Evolutionary conservation across 2,329 filamentous ascomycete species (phyloP), one percentile per base, ranked within the genome.

Genomic region (Diaporthe sp.): DNA sequence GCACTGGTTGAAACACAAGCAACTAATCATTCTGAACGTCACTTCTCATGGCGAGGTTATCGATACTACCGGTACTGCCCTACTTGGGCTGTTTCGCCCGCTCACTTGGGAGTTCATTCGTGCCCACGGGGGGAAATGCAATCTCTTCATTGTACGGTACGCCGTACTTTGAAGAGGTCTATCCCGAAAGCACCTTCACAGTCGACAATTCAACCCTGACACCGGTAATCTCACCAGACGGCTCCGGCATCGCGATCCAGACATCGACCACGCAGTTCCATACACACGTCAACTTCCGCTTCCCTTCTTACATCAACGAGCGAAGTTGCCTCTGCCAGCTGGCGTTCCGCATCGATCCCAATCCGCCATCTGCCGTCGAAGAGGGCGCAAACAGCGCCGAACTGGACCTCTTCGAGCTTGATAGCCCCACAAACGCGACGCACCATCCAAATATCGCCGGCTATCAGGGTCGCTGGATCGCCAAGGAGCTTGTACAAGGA

Each of bases 281-380:
- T 8, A 60, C 19, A 12, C 31, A 60, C 2, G 19, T 60, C 8
- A 37, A 60, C 57, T 60, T 60, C 22, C 31, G 57, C 2, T 60
- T 60, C 17, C 57, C 57, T 1, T 6, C 31, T 1, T 60, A 60
- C 12, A 60, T 60, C 10, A 60, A 60, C 19, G 10, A 39, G 19
- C 7, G 10, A 7, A 39, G 22, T 2, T 60, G 22, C 57, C 31
- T 60, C 19, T 60, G 31, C 57, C 31, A 60, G 22, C 57, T 60
- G 3, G 12, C 31, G 0, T 60, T 39, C 57, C 57, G 34, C 4
- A 15, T 39, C 10, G 19, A 60, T 5, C 5, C 10, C 5, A 0
- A 6, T 15, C 2, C 34, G 9, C 5, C 31, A 6, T 3, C 34
- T 2, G 0, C 12, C 19, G 2, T 8, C 6, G 22, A 60, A 2